Evolutionary conservation across 768 basidiomycete genomes (phyloP).

Genomic region (Hirschioporus abietinus): DNA sequence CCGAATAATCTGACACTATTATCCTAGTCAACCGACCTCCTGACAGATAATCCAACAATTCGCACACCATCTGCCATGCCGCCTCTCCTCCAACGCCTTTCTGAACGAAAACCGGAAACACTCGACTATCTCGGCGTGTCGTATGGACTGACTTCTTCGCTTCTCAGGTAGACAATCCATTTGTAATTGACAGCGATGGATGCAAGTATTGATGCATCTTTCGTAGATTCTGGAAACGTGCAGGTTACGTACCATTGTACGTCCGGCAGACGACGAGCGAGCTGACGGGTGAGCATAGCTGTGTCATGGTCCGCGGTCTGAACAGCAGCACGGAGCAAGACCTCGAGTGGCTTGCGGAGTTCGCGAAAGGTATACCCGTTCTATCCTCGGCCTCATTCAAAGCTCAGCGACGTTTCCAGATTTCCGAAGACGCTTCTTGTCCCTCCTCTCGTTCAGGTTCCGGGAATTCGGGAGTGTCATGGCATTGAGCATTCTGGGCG

Average conservation of each 20-base stretch:
- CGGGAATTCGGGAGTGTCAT: conserved; percentile 88
- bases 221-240: conserved; percentile 89
- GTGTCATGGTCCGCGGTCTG: conserved; percentile 89
- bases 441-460: conserved; percentile 90
- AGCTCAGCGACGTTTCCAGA: conserved; percentile 43
- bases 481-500: conserved; percentile 84
- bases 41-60: conserved; percentile 73
- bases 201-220: not conserved
- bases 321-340: conserved; percentile 58
- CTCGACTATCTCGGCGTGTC: conserved; percentile 96
- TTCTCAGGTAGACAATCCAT: conserved; percentile 52
- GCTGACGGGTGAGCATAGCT: conserved; percentile 93
- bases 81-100: conserved; percentile 83
- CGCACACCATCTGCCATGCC: conserved; percentile 80
- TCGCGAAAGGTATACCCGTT: conserved; percentile 62
- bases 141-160: conserved; percentile 84
- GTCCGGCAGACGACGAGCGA: conserved; percentile 91
- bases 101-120: conserved; percentile 83
- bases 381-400: not conserved
- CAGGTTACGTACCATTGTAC: conserved; percentile 87
- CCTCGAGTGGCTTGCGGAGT: conserved; percentile 82
- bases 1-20: not conserved
- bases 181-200: conserved; percentile 2
- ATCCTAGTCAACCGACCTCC: conserved; percentile 46
- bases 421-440: conserved; percentile 86